These are phyloP conservation scores for Sesbania bispinosa DNA, from an alignment of 306 rosid species.

Conservation along the genomic window DNA sequence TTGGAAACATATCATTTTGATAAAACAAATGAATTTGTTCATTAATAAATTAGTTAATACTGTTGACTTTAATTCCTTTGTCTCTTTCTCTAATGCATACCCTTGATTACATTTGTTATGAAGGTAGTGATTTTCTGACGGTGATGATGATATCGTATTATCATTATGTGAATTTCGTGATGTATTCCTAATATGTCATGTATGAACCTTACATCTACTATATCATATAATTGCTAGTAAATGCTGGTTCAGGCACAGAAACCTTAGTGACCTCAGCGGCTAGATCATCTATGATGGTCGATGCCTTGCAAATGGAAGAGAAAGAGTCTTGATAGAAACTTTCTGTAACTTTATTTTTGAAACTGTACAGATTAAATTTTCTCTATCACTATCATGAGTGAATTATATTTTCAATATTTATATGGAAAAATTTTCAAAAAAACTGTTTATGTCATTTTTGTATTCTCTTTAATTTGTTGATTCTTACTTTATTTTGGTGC, in stretches of 20 bases:
- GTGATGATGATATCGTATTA: background rate
- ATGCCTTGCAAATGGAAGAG: conserved; percentile 1
- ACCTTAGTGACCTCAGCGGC: background rate
- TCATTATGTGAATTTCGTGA: background rate
- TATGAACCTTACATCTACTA: background rate
- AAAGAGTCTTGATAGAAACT: background rate
- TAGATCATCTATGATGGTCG: background rate
- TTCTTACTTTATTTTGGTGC: background rate
- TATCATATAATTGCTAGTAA: background rate
- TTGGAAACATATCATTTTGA: background rate
- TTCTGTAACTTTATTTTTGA: background rate
- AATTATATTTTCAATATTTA: background rate
- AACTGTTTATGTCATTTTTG: background rate
- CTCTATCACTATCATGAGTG: background rate
- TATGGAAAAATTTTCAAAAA: background rate
- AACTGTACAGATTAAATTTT: background rate
- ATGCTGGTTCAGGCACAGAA: background rate
- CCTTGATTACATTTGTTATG: background rate
- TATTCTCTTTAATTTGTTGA: conserved; percentile 2
- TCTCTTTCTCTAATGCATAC: background rate
- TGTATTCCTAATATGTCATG: background rate
- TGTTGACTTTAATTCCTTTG: background rate
- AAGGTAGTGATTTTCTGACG: conserved; percentile 1
- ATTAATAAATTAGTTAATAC: background rate
- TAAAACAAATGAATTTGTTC: background rate